These are phyloP conservation scores for Durio zibethinus DNA, from an alignment of 345 rosid genomes.

Conservation along the genomic window DNA sequence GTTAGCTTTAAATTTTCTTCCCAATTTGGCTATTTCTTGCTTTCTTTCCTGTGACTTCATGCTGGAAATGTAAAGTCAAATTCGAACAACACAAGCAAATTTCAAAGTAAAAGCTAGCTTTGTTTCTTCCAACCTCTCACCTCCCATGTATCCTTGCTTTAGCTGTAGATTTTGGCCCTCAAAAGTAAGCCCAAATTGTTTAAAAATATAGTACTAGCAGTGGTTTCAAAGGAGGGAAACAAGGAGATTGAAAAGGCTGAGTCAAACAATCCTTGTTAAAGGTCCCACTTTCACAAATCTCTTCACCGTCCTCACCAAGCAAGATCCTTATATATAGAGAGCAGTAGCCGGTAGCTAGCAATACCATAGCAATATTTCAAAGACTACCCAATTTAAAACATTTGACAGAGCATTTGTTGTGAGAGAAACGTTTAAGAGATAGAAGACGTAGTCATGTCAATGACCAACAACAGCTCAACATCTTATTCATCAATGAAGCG, in stretches of 20 bases:
- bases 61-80: constrained; percentile 19
- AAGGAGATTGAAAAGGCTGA: neutral
- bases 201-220: neutral
- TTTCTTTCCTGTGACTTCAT: neutral
- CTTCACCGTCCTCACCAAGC: constrained; percentile 24
- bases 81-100: constrained; percentile 7
- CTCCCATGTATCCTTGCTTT: neutral
- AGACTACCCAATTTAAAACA: neutral
- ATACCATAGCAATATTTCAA: neutral
- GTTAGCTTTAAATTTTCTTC: neutral
- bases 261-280: constrained; percentile 25
- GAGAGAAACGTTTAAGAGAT: neutral
- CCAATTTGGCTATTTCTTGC: neutral
- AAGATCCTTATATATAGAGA: constrained; percentile 2
- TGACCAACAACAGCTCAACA: neutral
- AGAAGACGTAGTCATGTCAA: neutral
- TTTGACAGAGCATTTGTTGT: neutral
- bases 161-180: neutral
- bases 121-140: neutral
- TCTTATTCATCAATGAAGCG: constrained; percentile 15
- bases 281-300: constrained; percentile 21
- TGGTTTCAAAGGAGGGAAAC: neutral
- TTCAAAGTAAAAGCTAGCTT: constrained; percentile 11
- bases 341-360: neutral
- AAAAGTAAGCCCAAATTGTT: neutral